These are phyloP conservation scores for Umbelopsis sp. DNA, from an alignment of 192 early-diverging fungal genomes.

Conservation along the genomic window DNA sequence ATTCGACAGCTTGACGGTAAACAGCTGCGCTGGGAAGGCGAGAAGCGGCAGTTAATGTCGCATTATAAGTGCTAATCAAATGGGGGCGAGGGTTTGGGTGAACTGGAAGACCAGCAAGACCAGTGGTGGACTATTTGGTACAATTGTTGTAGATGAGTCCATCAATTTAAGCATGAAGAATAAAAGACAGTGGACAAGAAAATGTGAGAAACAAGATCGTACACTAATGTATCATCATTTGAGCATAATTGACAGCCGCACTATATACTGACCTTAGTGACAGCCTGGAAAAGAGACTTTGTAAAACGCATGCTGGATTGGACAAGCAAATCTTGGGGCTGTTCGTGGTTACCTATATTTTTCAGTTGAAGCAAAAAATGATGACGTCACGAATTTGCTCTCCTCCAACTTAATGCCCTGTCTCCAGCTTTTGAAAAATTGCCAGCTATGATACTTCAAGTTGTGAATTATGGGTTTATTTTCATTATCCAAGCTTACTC, in stretches of 20 bases:
- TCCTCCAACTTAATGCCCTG: too few species aligned
- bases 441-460: too few species aligned
- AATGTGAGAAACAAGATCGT: neutral
- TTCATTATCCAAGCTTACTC: too few species aligned
- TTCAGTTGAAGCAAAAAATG: constrained; percentile 7
- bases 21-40: constrained; percentile 76
- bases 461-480: too few species aligned
- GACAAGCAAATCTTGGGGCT: neutral
- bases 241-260: neutral
- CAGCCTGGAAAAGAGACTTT: constrained; percentile 37
- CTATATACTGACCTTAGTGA: constrained; percentile 33
- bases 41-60: constrained; percentile 71
- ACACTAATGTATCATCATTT: too few species aligned
- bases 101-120: constrained; percentile 84
- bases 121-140: constrained; percentile 63
- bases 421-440: too few species aligned
- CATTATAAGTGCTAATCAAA: constrained; percentile 81
- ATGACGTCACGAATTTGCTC: constrained; percentile 15
- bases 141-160: neutral
- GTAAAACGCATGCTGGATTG: constrained; percentile 35
- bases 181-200: neutral
- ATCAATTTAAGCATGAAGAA: neutral
- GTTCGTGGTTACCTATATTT: constrained; percentile 1
- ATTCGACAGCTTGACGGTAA: constrained; percentile 82
- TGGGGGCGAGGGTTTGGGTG: constrained; percentile 86